phyloP scores from a whole-genome alignment of 495 filamentous ascomycete genomes.

The Xylaria bambusicola region DNA sequence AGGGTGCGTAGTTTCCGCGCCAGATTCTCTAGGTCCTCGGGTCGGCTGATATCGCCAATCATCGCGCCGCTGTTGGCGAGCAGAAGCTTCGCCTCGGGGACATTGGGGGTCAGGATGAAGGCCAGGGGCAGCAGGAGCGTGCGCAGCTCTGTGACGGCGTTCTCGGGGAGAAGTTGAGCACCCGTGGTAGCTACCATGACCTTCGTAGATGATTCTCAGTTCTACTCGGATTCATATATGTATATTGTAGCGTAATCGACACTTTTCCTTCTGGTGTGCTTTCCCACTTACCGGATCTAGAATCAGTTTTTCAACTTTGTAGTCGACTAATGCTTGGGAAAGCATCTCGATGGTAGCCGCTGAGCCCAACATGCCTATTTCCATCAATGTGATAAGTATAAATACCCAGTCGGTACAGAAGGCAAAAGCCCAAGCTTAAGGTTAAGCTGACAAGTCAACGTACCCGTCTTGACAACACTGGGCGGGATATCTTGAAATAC shows the following conservation, averaged over 20 bases:
- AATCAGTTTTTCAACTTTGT: conserved; percentile 65
- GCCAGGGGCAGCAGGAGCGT: conserved; percentile 71
- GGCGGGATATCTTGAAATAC: conserved; percentile 80
- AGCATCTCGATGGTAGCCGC: conserved; percentile 74
- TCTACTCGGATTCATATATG: background rate
- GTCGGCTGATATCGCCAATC: conserved; percentile 53
- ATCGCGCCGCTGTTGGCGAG: conserved; percentile 51
- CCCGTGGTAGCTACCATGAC: conserved; percentile 94
- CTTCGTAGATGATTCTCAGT: conserved; percentile 40
- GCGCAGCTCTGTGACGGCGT: conserved; percentile 66
- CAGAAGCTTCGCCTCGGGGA: conserved; percentile 82
- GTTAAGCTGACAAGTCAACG: conserved; percentile 18
- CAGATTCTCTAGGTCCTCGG: conserved; percentile 64
- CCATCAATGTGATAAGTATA: background rate
- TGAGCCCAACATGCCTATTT: conserved; percentile 84
- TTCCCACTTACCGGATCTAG: conserved; percentile 72
- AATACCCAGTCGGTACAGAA: background rate
- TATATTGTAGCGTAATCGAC: background rate
- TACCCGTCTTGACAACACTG: conserved; percentile 91
- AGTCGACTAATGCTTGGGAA: conserved; percentile 62
- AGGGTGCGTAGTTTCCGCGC: conserved; percentile 65
- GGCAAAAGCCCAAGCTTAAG: background rate
- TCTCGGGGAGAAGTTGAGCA: conserved; percentile 68
- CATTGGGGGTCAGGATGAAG: conserved; percentile 85
- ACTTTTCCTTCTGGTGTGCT: too few species aligned